Evolutionary conservation across 164 flowering plant species (phyloP).

Genomic region (Platanus orientalis): DNA sequence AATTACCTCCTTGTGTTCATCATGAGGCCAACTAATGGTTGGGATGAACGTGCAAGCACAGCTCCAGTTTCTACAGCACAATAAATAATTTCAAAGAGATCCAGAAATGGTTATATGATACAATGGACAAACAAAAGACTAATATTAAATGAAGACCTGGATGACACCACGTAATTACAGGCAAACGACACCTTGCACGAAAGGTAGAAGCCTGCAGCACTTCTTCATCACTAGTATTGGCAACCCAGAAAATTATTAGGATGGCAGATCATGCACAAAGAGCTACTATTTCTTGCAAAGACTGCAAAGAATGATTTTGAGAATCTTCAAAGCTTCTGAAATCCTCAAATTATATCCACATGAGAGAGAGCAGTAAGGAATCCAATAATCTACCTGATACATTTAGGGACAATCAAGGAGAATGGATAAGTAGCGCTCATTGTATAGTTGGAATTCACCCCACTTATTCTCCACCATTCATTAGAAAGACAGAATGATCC

Average conservation of each 20-base stretch:
- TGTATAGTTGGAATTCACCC: constrained; percentile 64
- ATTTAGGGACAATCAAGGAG: constrained; percentile 80
- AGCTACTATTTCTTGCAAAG: not conserved
- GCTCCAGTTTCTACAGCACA: constrained; percentile 70
- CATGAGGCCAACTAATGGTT: constrained; percentile 97
- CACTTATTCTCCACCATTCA: constrained; percentile 84
- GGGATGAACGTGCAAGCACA: constrained; percentile 97
- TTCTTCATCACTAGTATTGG: constrained; percentile 70
- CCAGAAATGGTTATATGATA: not conserved
- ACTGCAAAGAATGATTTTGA: not conserved
- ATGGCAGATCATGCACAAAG: not conserved
- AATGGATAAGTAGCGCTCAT: constrained; percentile 89
- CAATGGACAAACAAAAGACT: constrained; percentile 3
- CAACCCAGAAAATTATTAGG: constrained; percentile 12
- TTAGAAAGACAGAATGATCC: constrained; percentile 63
- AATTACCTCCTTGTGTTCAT: constrained; percentile 94
- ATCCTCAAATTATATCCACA: not conserved
- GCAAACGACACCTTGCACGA: constrained; percentile 86
- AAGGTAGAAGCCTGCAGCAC: constrained; percentile 72
- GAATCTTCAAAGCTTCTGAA: too few species aligned
- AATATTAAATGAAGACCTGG: constrained; percentile 42
- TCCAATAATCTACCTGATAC: constrained; percentile 49
- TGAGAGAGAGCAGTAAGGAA: not conserved
- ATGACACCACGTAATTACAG: constrained; percentile 93
- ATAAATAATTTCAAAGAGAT: constrained; percentile 7